Percentiles rank a stretch among this genome's conserved stretches.
Evolutionary conservation across 2,329 filamentous ascomycete species (phyloP).

Genomic region (Exophiala calicioides): DNA sequence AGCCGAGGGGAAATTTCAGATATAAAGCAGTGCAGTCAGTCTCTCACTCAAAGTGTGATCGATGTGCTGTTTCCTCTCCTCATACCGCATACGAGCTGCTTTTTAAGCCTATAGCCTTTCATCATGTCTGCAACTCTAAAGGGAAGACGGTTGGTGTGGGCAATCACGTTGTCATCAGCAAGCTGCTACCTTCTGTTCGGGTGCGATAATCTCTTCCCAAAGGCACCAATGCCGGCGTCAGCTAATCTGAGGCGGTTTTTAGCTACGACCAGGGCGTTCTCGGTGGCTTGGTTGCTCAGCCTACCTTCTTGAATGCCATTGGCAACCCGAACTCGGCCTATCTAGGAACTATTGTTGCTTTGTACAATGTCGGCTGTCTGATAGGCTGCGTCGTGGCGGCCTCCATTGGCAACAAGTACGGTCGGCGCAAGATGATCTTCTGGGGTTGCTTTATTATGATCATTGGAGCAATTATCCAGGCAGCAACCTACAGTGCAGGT

Average conservation of each 20-base stretch:
- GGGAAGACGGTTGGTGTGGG: too few species aligned
- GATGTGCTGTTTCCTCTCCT: too few species aligned
- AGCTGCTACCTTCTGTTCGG: slow-evolving; percentile 33
- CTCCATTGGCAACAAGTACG: slow-evolving; percentile 38
- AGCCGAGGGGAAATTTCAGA: too few species aligned
- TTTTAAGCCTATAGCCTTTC: too few species aligned
- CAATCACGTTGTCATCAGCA: slow-evolving; percentile 21
- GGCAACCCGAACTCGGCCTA: slow-evolving; percentile 42
- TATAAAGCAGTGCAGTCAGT: too few species aligned
- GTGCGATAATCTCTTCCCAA: too few species aligned
- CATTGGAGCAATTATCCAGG: slow-evolving; percentile 43
- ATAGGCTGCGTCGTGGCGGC: slow-evolving; percentile 40
- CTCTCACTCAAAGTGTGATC: too few species aligned
- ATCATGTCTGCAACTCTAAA: too few species aligned
- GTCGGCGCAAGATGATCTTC: slow-evolving; percentile 53
- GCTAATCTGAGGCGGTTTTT: not conserved
- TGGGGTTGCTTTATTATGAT: slow-evolving; percentile 57
- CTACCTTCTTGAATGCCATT: slow-evolving; percentile 43
- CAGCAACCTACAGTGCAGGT: slow-evolving; percentile 28
- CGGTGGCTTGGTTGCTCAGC: slow-evolving; percentile 55
- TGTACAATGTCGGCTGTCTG: slow-evolving; percentile 50
- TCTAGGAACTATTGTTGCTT: slow-evolving; percentile 51
- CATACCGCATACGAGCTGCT: too few species aligned
- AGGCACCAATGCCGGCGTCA: too few species aligned
- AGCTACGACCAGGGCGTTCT: slow-evolving; percentile 16